Percentiles rank a stretch among this genome's conserved stretches.
phyloP scores from a whole-genome alignment of 306 rosid species.

The Sicyos baderoa region DNA sequence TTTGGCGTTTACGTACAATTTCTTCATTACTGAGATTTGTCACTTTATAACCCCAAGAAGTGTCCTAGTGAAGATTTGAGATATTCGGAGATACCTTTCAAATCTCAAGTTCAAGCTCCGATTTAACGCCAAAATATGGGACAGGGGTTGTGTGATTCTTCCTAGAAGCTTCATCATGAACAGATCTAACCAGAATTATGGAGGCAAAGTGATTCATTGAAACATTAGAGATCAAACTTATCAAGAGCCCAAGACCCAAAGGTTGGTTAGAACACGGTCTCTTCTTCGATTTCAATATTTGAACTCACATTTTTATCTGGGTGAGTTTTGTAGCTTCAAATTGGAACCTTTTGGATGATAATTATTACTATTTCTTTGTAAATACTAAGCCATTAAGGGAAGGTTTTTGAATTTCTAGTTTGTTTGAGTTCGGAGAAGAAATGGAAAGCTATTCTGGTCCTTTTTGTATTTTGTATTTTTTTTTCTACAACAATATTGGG shows the following conservation, averaged over 20 bases:
- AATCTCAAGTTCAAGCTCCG: neutral
- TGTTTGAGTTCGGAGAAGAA: no score
- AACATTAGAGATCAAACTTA: neutral
- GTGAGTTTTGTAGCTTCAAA: neutral
- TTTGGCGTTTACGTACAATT: neutral
- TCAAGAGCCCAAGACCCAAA: neutral
- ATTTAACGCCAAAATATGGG: neutral
- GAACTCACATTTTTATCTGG: neutral
- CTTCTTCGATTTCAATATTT: neutral
- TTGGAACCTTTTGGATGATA: neutral
- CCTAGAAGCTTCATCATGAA: neutral
- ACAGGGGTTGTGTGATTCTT: neutral
- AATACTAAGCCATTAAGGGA: neutral
- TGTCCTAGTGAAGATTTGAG: conserved; percentile 1
- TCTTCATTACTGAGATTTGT: neutral
- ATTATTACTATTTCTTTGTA: neutral
- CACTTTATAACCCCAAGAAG: conserved; percentile 15
- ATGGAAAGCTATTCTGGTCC: neutral
- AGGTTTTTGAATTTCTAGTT: no score
- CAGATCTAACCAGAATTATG: neutral
- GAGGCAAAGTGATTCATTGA: neutral
- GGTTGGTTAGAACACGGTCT: neutral
- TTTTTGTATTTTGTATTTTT: no score
- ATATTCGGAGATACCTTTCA: neutral
- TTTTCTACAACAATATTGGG: no score